Conservation (phyloP, 768 basidiomycete species). For the Agrocybe praecox region DNA sequence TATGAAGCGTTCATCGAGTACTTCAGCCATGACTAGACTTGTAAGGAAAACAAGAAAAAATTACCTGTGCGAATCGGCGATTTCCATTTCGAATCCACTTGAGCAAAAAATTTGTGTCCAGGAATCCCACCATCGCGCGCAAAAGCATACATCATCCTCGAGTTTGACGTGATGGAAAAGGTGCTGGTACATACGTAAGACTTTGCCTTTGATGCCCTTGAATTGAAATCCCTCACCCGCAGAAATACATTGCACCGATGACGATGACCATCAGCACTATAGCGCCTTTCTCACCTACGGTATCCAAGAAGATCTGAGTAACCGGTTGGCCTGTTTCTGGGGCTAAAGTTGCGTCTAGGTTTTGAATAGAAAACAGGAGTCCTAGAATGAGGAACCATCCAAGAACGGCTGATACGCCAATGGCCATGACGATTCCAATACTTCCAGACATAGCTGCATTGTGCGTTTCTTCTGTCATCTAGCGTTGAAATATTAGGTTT, state of each 20-base stretch:
- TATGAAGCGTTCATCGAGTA: slow-evolving; percentile 22
- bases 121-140: slow-evolving; percentile 76
- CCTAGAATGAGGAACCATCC: slow-evolving; percentile 78
- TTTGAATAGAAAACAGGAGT: slow-evolving; percentile 77
- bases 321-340: slow-evolving; percentile 70
- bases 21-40: not conserved
- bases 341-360: slow-evolving; percentile 55
- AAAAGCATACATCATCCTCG: slow-evolving; percentile 84
- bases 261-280: slow-evolving; percentile 76
- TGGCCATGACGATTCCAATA: slow-evolving; percentile 70
- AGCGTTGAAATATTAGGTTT: not conserved
- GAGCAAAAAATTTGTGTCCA: slow-evolving; percentile 65
- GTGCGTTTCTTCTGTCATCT: slow-evolving; percentile 82
- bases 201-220: not conserved
- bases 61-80: slow-evolving; percentile 72
- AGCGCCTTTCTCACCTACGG: slow-evolving; percentile 72
- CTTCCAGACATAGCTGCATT: slow-evolving; percentile 69
- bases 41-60: not conserved
- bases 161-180: slow-evolving; percentile 79
- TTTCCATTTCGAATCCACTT: slow-evolving; percentile 58
- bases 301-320: slow-evolving; percentile 78
- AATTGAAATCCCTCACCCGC: slow-evolving; percentile 47
- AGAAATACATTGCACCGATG: slow-evolving; percentile 75
- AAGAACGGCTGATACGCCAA: slow-evolving; percentile 70
- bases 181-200: slow-evolving; percentile 39